Conservation (phyloP, 1,284 basidiomycete species). For the Golubevia sp. region DNA sequence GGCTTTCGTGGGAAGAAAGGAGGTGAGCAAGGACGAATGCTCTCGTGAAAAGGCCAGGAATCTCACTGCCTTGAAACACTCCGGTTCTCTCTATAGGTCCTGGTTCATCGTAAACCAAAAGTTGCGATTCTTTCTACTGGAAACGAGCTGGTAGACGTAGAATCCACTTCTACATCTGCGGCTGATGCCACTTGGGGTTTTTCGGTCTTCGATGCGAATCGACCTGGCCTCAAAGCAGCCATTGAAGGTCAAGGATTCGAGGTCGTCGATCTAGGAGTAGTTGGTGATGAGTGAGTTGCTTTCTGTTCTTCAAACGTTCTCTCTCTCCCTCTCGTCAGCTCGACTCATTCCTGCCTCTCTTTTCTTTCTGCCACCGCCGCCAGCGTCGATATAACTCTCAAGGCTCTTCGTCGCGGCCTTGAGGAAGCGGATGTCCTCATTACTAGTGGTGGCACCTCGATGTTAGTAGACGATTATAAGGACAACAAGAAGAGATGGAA, state of each 20-base stretch:
- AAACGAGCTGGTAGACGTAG: constrained; percentile 77
- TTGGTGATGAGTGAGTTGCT: constrained; percentile 70
- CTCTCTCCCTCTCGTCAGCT: background rate
- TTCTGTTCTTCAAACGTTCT: constrained; percentile 5
- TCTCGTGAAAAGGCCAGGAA: background rate
- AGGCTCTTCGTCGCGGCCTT: constrained; percentile 69
- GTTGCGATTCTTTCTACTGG: constrained; percentile 83
- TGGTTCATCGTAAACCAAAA: constrained; percentile 72
- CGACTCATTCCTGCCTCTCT: background rate
- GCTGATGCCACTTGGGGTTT: constrained; percentile 33
- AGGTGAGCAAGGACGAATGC: constrained; percentile 64
- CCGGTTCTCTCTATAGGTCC: constrained; percentile 64
- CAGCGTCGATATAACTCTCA: constrained; percentile 71
- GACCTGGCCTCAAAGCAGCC: constrained; percentile 75
- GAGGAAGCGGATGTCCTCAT: constrained; percentile 74
- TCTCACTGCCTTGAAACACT: background rate
- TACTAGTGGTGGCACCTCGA: constrained; percentile 85
- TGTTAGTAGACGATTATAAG: too few relatives aligned
- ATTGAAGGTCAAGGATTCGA: constrained; percentile 75
- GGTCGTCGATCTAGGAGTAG: constrained; percentile 81
- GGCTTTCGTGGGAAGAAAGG: constrained; percentile 74
- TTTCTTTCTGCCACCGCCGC: background rate
- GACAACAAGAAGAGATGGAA: too few relatives aligned
- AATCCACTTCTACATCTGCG: constrained; percentile 37
- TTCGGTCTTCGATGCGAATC: constrained; percentile 71